These are phyloP conservation scores for Cystobasidium onofrii DNA, from an alignment of 768 basidiomycete species.

Conservation along the genomic window DNA sequence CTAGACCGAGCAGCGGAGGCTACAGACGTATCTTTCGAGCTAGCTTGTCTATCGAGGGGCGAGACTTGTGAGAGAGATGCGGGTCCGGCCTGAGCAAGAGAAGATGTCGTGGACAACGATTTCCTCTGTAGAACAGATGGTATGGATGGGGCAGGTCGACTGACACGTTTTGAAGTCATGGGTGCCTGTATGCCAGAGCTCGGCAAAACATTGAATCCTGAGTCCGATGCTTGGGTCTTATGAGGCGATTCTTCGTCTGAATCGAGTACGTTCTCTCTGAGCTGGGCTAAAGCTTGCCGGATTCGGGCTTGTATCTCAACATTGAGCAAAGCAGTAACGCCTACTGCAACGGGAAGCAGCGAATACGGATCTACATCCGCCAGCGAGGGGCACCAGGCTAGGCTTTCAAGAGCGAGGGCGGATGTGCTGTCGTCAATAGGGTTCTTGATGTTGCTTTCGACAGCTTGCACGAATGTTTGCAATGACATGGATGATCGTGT, in stretches of 20 bases:
- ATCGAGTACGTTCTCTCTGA: background rate
- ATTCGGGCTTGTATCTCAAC: constrained; percentile 43
- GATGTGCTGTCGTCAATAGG: background rate
- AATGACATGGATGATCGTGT: constrained; percentile 22
- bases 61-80: background rate
- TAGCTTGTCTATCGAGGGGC: background rate
- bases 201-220: too few species aligned
- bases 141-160: background rate
- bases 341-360: constrained; percentile 44
- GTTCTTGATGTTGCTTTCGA: background rate
- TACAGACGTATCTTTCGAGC: background rate
- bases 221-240: background rate
- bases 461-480: background rate
- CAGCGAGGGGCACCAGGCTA: constrained; percentile 43
- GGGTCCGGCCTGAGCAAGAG: background rate
- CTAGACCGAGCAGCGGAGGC: background rate
- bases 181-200: too few species aligned
- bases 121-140: background rate
- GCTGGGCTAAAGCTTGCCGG: constrained; percentile 19
- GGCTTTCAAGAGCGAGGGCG: constrained; percentile 13
- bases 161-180: background rate
- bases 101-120: background rate
- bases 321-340: constrained; percentile 44
- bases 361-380: constrained; percentile 43
- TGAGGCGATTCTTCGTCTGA: background rate